A percentile compares a stretch with the other conserved stretches of the same genome.
These are phyloP conservation scores for Penicillium desertorum DNA, from an alignment of 495 filamentous ascomycete genomes.

Conservation along the genomic window DNA sequence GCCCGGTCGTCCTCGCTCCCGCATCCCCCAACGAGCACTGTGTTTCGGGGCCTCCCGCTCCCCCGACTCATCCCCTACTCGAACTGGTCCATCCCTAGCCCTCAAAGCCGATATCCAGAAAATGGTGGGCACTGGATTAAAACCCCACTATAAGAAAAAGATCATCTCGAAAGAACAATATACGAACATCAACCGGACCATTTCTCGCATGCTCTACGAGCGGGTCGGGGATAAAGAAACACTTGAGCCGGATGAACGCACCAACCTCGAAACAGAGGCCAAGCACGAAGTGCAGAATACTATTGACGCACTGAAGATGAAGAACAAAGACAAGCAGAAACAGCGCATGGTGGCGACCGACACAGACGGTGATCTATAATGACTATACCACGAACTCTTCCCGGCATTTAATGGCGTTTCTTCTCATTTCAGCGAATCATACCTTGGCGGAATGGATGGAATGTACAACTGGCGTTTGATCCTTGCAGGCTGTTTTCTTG, in stretches of 20 bases:
- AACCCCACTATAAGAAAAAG: constrained; percentile 68
- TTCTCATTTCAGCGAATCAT: constrained; percentile 15
- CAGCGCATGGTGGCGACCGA: constrained; percentile 26
- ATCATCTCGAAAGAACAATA: constrained; percentile 79
- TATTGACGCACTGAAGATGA: constrained; percentile 37
- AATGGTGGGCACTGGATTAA: constrained; percentile 74
- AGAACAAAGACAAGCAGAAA: constrained; percentile 27
- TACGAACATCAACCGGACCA: constrained; percentile 79
- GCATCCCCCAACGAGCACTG: constrained; percentile 38
- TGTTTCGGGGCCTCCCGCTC: constrained; percentile 54
- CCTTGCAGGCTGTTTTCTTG: constrained; percentile 8
- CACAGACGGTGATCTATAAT: constrained; percentile 27
- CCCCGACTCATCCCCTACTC: constrained; percentile 55
- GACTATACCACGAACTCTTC: constrained; percentile 22
- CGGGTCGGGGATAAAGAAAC: constrained; percentile 62
- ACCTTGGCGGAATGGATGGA: neutral
- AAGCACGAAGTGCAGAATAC: constrained; percentile 72
- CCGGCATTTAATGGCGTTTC: constrained; percentile 29
- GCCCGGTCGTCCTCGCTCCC: constrained; percentile 24
- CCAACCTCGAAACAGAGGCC: constrained; percentile 67
- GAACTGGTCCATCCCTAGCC: constrained; percentile 59
- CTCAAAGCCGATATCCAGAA: constrained; percentile 79
- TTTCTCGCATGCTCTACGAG: constrained; percentile 84
- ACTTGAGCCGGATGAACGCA: constrained; percentile 56
- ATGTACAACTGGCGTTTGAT: constrained; percentile 16